These are phyloP conservation scores for Eutypella sp. DNA, from an alignment of 2,329 filamentous ascomycete genomes.

Conservation along the genomic window DNA sequence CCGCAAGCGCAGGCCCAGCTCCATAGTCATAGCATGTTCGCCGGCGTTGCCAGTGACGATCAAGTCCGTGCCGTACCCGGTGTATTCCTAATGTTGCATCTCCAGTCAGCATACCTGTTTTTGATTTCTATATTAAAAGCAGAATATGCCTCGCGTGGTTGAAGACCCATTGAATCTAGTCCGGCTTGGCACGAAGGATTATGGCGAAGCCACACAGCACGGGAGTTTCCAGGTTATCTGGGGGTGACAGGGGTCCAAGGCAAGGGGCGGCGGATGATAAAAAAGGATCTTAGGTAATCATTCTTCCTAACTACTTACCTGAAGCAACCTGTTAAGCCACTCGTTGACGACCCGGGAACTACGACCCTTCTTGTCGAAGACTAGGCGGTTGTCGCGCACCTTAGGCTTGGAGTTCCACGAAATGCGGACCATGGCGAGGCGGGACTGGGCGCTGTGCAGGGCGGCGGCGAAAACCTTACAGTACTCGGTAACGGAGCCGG, in stretches of 20 bases:
- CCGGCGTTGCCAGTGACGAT: conserved; percentile 29
- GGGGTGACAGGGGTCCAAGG: no score
- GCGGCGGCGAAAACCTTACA: conserved; percentile 27
- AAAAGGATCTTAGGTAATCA: no score
- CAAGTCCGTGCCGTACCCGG: conserved; percentile 9
- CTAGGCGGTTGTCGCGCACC: conserved; percentile 17
- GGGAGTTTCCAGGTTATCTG: no score
- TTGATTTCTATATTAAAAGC: no score
- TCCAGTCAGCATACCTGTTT: no score
- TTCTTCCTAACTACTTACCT: neutral
- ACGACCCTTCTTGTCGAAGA: conserved; percentile 22
- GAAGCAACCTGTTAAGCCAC: conserved; percentile 24
- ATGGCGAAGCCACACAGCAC: no score
- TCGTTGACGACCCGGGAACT: conserved; percentile 26
- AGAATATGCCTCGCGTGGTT: no score
- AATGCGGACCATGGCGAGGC: conserved; percentile 27
- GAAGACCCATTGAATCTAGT: no score
- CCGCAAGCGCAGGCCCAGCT: conserved; percentile 27
- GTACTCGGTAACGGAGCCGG: conserved; percentile 27
- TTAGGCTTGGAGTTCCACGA: conserved; percentile 29
- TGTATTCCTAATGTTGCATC: no score
- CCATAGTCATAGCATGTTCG: conserved; percentile 32
- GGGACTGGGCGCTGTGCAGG: conserved; percentile 19
- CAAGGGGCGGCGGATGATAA: no score
- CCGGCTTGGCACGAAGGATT: no score